Evolutionary conservation across 805 yeast species (phyloP), one percentile per base, ranked within the genome.

Genomic region (Candida andamanensis): DNA sequence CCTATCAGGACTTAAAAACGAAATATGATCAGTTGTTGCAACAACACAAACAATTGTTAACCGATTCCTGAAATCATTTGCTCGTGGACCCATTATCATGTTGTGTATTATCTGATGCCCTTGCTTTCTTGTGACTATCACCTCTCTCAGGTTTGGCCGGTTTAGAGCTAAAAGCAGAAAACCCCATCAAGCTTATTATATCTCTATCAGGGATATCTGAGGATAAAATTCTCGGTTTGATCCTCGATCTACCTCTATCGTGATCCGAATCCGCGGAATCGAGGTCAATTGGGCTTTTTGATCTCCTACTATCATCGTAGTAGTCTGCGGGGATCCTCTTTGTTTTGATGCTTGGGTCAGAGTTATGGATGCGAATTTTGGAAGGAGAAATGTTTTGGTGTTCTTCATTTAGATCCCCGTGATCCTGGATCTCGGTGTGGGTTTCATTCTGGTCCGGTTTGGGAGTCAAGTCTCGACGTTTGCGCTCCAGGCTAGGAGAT

Each of bases 121-220:
- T 54, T 56, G 20, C 78, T 13, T 69, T 70, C 33, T 63, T 61
- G 3, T 69, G 52, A 2, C 76, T 78, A 22, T 52, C 52, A 5
- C 76, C 81, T 28, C 73, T 72, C 41, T 74, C 72, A 25, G 75
- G 72, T 47, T 77, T 77, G 5, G 83, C 76, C n/a, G n/a, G n/a
- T n/a, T n/a, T 2, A 74, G 28, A 23, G 5, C 36, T 68, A 49
- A 77, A 76, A 1, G 72, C 69, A 2, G 65, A 58, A 44, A 77
- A 76, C 5, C 85, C 85, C 80, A 78, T 75, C 29, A 76, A 32
- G 33, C 61, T 52, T 41, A 60, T 52, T 66, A 72, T 56, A 18
- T 55, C 54, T 2, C 41, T 40, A 4, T 47, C 50, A 2, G 36
- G 37, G 21, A 50, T 47, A 14, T 43, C 41, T 14, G 32, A 36